Evolutionary conservation across 768 basidiomycete genomes (phyloP).

Genomic region (Amanita rimosa): DNA sequence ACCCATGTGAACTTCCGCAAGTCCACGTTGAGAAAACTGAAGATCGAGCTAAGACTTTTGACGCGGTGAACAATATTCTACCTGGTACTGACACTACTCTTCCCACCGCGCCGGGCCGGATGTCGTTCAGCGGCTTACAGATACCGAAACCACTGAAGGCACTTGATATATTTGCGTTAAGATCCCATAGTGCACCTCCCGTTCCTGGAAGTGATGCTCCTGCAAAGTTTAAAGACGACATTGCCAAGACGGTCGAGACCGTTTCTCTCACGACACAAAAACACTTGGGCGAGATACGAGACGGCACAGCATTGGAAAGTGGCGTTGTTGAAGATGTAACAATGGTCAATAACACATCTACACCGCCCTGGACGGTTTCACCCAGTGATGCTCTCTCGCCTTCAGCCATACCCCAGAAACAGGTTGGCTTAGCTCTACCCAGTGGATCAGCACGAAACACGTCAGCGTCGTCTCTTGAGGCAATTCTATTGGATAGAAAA

Average conservation of each 20-base stretch:
- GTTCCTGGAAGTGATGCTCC: conserved; percentile 27
- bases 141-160: conserved; percentile 34
- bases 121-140: conserved; percentile 10
- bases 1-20: conserved; percentile 26
- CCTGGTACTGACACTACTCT: neutral
- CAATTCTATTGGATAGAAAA: conserved; percentile 54
- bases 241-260: neutral
- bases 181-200: conserved; percentile 49
- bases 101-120: neutral
- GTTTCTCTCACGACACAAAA: neutral
- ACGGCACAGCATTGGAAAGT: neutral
- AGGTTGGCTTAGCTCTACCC: conserved; percentile 8
- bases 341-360: too few relatives aligned
- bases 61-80: neutral
- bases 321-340: too few relatives aligned
- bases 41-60: neutral
- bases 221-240: neutral
- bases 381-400: neutral
- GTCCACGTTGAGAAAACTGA: conserved; percentile 8
- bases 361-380: too few relatives aligned
- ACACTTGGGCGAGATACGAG: neutral
- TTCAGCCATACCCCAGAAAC: neutral
- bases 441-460: conserved; percentile 34
- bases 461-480: conserved; percentile 36
- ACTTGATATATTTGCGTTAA: conserved; percentile 30